Evolutionary conservation across 1,139 yeast genomes (phyloP).

Genomic region (Spencermartinsiella ligniputridi): DNA sequence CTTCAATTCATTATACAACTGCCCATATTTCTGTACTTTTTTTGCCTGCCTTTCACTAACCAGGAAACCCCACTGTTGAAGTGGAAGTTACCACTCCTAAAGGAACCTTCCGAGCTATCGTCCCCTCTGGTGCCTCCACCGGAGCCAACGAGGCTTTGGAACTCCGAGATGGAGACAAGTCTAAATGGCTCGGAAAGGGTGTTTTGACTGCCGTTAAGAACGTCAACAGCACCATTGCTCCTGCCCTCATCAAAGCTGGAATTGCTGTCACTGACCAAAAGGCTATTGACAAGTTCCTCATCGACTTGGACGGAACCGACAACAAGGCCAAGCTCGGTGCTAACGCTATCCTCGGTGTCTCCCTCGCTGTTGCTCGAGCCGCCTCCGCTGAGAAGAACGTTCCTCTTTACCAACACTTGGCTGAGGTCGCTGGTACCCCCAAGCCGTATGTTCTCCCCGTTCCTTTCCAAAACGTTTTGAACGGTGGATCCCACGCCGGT

Average conservation of each 20-base stretch:
- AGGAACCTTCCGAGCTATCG: conserved; percentile 88
- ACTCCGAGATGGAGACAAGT: conserved; percentile 90
- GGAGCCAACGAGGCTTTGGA: conserved; percentile 95
- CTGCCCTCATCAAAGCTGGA: conserved; percentile 72
- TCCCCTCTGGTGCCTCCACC: conserved; percentile 96
- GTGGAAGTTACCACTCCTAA: conserved; percentile 83
- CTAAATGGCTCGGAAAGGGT: conserved; percentile 96
- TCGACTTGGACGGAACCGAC: conserved; percentile 81
- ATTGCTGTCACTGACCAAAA: conserved; percentile 75
- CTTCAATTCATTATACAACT: no score
- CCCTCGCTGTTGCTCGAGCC: conserved; percentile 89
- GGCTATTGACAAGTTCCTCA: conserved; percentile 74
- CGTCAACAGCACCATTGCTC: conserved; percentile 85
- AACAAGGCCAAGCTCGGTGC: conserved; percentile 95
- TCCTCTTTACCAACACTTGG: conserved; percentile 83
- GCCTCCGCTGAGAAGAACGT: conserved; percentile 89
- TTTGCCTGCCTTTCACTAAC: conserved; percentile 61
- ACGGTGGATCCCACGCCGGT: conserved; percentile 99
- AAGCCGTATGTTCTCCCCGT: conserved; percentile 84
- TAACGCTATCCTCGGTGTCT: conserved; percentile 92
- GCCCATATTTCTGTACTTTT: no score
- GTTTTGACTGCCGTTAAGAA: conserved; percentile 86
- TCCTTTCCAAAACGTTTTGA: conserved; percentile 95
- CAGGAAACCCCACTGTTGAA: conserved; percentile 93
- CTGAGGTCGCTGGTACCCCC: conserved; percentile 62